Evolutionary conservation across 768 basidiomycete species (phyloP).

Genomic region (Russula foetens): DNA sequence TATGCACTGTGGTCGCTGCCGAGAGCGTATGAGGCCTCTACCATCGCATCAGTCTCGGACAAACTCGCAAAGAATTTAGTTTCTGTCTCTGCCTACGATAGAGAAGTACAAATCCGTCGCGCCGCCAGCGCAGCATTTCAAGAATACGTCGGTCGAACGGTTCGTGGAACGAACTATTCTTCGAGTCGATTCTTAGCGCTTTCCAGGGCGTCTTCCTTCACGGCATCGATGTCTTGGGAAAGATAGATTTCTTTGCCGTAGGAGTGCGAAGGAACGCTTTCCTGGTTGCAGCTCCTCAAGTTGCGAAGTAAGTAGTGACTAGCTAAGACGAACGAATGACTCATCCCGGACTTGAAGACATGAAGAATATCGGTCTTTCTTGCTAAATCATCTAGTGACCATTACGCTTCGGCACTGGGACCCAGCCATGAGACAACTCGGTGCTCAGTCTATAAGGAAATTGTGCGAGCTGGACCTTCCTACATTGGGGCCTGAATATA

Average conservation of each 20-base stretch:
- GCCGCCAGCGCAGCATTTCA: constrained; percentile 98
- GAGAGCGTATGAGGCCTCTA: constrained; percentile 54
- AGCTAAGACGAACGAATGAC: neutral
- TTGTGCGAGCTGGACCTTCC: constrained; percentile 57
- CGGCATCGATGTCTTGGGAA: constrained; percentile 87
- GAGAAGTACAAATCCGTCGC: constrained; percentile 89
- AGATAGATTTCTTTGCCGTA: constrained; percentile 93
- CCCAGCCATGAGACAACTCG: constrained; percentile 63
- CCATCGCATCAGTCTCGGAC: constrained; percentile 52
- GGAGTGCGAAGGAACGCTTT: constrained; percentile 81
- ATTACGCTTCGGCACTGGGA: constrained; percentile 90
- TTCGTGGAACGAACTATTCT: constrained; percentile 32
- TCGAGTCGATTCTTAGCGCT: constrained; percentile 12
- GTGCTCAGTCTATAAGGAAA: constrained; percentile 61
- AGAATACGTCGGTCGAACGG: constrained; percentile 91
- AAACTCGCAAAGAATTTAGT: constrained; percentile 64
- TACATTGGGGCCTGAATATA: constrained; percentile 42
- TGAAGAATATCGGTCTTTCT: constrained; percentile 56
- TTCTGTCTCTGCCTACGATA: constrained; percentile 80
- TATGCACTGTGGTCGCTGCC: constrained; percentile 96
- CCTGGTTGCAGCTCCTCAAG: constrained; percentile 74
- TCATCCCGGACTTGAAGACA: constrained; percentile 44
- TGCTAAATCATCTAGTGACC: constrained; percentile 66
- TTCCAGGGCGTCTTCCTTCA: constrained; percentile 79
- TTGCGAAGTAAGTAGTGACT: constrained; percentile 61